Evolutionary conservation across 176 grass and related monocot genomes (phyloP).

Genomic region (Rhynchospora pubera): DNA sequence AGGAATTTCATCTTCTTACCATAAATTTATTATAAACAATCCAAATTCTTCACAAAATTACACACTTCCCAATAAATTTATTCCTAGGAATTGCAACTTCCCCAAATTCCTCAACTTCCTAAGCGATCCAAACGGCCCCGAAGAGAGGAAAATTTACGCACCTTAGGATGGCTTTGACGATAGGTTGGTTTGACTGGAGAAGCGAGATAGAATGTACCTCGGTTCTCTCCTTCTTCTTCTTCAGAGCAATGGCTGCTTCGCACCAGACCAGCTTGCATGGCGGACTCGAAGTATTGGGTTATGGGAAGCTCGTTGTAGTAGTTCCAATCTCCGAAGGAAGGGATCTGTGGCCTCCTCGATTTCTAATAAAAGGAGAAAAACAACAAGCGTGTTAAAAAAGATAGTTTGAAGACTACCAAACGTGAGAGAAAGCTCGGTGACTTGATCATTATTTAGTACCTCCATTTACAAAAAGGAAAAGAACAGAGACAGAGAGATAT

Average conservation of each 20-base stretch:
- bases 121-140: too few relatives aligned
- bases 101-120: too few relatives aligned
- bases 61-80: too few relatives aligned
- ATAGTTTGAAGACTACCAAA: not conserved
- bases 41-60: too few relatives aligned
- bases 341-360: constrained; percentile 46
- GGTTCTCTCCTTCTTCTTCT: not conserved
- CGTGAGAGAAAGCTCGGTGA: not conserved
- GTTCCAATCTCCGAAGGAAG: constrained; percentile 62
- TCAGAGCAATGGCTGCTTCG: constrained; percentile 29
- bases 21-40: too few relatives aligned
- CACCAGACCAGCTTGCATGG: constrained; percentile 53
- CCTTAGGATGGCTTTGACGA: constrained; percentile 25
- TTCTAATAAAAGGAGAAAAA: constrained; percentile 16
- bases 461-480: constrained; percentile 3
- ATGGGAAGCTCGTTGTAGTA: constrained; percentile 57
- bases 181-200: constrained; percentile 40
- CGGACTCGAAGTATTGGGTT: constrained; percentile 71
- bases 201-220: not conserved
- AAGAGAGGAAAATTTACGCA: not conserved
- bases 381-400: not conserved
- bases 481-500: not conserved
- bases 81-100: too few relatives aligned
- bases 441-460: not conserved
- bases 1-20: too few relatives aligned